A percentile compares a stretch with the other conserved stretches of the same genome.
phyloP scores from a whole-genome alignment of 495 filamentous ascomycete species.

The Acidomyces sp. region DNA sequence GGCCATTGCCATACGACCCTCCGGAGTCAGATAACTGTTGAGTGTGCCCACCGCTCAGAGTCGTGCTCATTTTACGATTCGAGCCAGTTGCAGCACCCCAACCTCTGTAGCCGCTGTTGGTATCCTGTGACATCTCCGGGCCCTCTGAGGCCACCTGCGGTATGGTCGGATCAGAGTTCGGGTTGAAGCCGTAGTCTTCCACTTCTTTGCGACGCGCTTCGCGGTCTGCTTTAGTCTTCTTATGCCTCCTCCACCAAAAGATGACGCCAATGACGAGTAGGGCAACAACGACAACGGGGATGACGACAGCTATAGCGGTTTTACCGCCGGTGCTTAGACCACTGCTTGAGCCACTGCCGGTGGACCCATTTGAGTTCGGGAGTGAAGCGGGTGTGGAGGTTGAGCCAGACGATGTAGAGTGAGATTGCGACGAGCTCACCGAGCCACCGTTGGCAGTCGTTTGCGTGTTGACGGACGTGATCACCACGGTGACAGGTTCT shows the following conservation, averaged over 20 bases:
- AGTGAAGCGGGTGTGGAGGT: slow-evolving; percentile 14
- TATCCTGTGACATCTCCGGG: slow-evolving; percentile 39
- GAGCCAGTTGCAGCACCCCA: slow-evolving; percentile 79
- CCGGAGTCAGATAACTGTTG: slow-evolving; percentile 55
- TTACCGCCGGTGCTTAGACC: slow-evolving; percentile 50
- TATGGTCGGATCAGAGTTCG: slow-evolving; percentile 78
- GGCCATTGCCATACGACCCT: slow-evolving; percentile 39
- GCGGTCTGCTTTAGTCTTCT: slow-evolving; percentile 68
- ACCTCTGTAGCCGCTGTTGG: slow-evolving; percentile 67
- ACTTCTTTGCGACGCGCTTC: slow-evolving; percentile 86
- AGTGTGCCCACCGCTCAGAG: slow-evolving; percentile 61
- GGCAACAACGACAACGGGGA: slow-evolving; percentile 82
- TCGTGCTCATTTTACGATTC: slow-evolving; percentile 76
- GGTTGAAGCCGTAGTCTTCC: slow-evolving; percentile 92
- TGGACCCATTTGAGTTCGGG: slow-evolving; percentile 3
- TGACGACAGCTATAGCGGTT: slow-evolving; percentile 85
- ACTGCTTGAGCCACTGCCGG: neutral
- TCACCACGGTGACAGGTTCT: slow-evolving; percentile 10
- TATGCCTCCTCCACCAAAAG: slow-evolving; percentile 77
- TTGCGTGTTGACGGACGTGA: slow-evolving; percentile 8
- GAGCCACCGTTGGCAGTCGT: slow-evolving; percentile 1
- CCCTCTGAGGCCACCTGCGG: slow-evolving; percentile 44
- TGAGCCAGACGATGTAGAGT: slow-evolving; percentile 14
- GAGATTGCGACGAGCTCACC: slow-evolving; percentile 3
- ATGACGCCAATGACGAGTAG: slow-evolving; percentile 62